Evolutionary conservation across 495 filamentous ascomycete genomes (phyloP).

Genomic region (Niebla homalea): DNA sequence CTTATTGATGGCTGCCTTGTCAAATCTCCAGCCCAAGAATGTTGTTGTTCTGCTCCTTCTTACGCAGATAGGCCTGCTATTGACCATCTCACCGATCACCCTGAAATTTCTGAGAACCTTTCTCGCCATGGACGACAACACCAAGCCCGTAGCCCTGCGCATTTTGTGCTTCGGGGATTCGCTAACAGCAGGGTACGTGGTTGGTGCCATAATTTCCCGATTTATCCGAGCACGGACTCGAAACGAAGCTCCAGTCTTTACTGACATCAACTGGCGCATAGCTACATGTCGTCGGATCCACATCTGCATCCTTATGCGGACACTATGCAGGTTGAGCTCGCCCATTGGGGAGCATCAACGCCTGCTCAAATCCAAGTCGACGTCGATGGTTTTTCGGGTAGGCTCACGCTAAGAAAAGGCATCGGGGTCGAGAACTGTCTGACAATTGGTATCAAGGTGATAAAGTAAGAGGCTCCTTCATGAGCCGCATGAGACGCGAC

Average conservation of each 20-base stretch:
- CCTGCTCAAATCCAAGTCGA: constrained; percentile 17
- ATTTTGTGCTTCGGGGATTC: constrained; percentile 57
- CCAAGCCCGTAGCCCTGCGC: constrained; percentile 6
- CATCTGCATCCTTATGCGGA: constrained; percentile 39
- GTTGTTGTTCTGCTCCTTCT: constrained; percentile 5
- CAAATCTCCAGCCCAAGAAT: constrained; percentile 5
- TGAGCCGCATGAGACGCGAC: constrained; percentile 31
- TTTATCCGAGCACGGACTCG: no score
- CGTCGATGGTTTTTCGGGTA: constrained; percentile 32
- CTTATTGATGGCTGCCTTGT: constrained; percentile 4
- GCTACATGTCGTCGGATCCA: constrained; percentile 19
- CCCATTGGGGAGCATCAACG: constrained; percentile 3
- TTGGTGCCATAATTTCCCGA: neutral
- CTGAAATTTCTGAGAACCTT: neutral
- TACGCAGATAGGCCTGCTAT: neutral
- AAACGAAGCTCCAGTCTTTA: no score
- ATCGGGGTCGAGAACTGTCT: neutral
- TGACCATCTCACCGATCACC: neutral
- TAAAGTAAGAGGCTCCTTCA: constrained; percentile 32
- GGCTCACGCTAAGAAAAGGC: neutral
- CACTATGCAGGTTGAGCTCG: constrained; percentile 18
- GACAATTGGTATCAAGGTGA: constrained; percentile 22
- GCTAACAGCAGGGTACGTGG: constrained; percentile 44
- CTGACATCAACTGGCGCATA: no score
- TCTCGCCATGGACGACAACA: constrained; percentile 1